A percentile compares a stretch with the other conserved stretches of the same genome.
Conservation (phyloP, 2,329 filamentous ascomycete species). For the Chrysoporthe puriensis region DNA sequence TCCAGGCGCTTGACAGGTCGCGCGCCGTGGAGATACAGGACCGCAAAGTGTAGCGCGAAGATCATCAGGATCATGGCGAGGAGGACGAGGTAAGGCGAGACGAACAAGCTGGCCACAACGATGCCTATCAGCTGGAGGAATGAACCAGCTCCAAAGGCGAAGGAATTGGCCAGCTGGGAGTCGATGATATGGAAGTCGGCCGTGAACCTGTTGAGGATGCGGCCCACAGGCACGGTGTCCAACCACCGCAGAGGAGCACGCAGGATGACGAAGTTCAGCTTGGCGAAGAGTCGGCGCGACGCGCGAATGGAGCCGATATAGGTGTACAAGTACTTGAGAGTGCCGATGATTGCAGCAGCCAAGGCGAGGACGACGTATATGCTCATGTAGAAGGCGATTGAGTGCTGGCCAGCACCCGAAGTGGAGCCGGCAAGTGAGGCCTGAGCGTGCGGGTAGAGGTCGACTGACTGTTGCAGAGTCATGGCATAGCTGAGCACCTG, state of each 20-base stretch:
- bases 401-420: slow-evolving; percentile 38
- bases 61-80: slow-evolving; percentile 62
- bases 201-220: slow-evolving; percentile 78
- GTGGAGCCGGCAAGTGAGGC: slow-evolving; percentile 26
- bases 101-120: slow-evolving; percentile 67
- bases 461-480: slow-evolving; percentile 45
- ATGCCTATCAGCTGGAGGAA: slow-evolving; percentile 66
- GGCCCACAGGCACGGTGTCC: slow-evolving; percentile 77
- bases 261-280: slow-evolving; percentile 68
- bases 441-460: slow-evolving; percentile 44
- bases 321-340: slow-evolving; percentile 64
- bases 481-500: slow-evolving; percentile 50
- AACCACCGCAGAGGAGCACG: slow-evolving; percentile 78
- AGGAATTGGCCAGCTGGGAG: slow-evolving; percentile 64
- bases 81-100: slow-evolving; percentile 68
- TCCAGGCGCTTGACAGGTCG: slow-evolving; percentile 78
- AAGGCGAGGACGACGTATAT: slow-evolving; percentile 68
- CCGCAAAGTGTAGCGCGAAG: slow-evolving; percentile 61
- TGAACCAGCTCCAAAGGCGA: slow-evolving; percentile 64
- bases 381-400: slow-evolving; percentile 66
- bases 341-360: slow-evolving; percentile 60
- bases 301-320: slow-evolving; percentile 69
- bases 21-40: slow-evolving; percentile 69
- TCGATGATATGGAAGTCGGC: slow-evolving; percentile 78
- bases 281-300: slow-evolving; percentile 69